Base-by-base conservation (phyloP, 2,329 filamentous ascomycete genomes). In the Metarhizium anisopliae region DNA sequence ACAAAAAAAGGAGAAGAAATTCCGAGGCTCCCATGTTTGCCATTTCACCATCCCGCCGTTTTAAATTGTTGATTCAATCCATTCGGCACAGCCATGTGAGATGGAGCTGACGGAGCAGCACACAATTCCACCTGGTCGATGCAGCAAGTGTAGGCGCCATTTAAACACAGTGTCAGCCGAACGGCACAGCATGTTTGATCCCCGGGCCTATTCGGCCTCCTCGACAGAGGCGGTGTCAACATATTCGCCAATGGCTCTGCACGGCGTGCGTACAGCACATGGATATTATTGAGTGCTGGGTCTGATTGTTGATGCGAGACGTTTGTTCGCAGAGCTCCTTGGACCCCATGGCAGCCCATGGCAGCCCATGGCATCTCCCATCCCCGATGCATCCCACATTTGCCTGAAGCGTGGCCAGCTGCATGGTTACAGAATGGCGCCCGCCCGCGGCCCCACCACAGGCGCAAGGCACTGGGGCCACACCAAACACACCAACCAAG, bases 371-470 rank as follows among this genome's bases (percentile, higher is more conserved):
- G 10, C n/a, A 16, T 6, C 40, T 14, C 6, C 6, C 35, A 25
- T 25, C 16, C 20, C 43, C 35, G 42, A 47, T 47, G 18, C 10
- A 35, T 47, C 38, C 47, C 32, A 32, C 35, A 10, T 30, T 47
- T 53, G 57, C 49, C 45, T 35, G 38, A 40, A n/a, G 42, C 52
- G 35, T 20, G 51, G 40, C 51, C 32, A 14, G 54, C 50, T 53
- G 55, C 55, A 57, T 55, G 55, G 56, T 55, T 55, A 47, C 57
- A 58, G 56, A 53, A 53, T 54, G 60, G 60, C 56, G 58, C 51
- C 60, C 51, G 53, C 56, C 38, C 38, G 51, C 51, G 52, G 60
- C 57, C 59, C 61, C 62, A 60, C 57, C 55, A 56, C 50, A 54
- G 56, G 57, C 54, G 58, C 56, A 51, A 50, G 53, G 55, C 54